phyloP scores from a whole-genome alignment of 768 basidiomycete species.

The Agrocybe chaxingu region DNA sequence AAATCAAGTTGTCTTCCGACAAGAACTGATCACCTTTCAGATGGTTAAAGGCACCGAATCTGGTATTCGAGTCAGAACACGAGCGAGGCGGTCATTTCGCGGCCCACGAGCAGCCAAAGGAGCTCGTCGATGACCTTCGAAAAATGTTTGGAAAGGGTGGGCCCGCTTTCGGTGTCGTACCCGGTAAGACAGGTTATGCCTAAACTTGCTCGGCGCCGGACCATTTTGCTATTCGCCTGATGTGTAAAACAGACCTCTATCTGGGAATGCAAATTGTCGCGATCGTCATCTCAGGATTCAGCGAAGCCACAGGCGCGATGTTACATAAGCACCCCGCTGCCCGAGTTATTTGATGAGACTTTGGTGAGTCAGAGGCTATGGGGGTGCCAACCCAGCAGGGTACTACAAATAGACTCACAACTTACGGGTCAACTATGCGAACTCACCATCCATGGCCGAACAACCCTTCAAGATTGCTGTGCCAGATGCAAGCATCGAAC shows the following conservation, averaged over 20 bases:
- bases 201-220: no score
- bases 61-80: slow-evolving; percentile 45
- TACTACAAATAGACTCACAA: no score
- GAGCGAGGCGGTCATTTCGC: slow-evolving; percentile 55
- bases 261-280: no score
- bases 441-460: not conserved
- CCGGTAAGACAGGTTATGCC: slow-evolving; percentile 38
- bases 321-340: no score
- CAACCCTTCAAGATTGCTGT: not conserved
- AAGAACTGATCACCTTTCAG: slow-evolving; percentile 20
- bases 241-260: no score
- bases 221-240: no score
- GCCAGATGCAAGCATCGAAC: not conserved
- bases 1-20: not conserved
- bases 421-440: no score
- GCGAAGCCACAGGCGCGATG: no score
- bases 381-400: no score
- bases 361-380: no score
- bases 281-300: no score
- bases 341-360: no score
- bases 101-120: slow-evolving; percentile 43
- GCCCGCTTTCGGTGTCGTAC: slow-evolving; percentile 42
- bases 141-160: slow-evolving; percentile 56
- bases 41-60: slow-evolving; percentile 35
- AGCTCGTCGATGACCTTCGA: slow-evolving; percentile 45